A percentile compares a stretch with the other conserved stretches of the same genome.
phyloP scores from a whole-genome alignment of 2,329 filamentous ascomycete species.

The Ciborinia camelliae region DNA sequence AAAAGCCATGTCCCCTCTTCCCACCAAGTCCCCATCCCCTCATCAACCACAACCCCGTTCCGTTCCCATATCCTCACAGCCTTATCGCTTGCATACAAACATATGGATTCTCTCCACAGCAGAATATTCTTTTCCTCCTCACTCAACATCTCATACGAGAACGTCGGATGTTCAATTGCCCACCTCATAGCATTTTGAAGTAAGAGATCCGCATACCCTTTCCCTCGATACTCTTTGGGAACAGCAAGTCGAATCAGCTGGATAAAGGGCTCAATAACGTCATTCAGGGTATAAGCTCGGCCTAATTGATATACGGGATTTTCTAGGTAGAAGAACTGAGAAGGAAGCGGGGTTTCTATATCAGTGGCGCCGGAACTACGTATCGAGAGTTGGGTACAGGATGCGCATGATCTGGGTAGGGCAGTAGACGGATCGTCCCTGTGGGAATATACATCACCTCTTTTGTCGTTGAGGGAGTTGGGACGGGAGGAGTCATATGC shows the following conservation, averaged over 20 bases:
- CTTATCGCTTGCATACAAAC: constrained; percentile 73
- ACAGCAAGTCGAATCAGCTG: constrained; percentile 80
- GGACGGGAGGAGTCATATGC: too few species aligned
- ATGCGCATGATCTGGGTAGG: neutral
- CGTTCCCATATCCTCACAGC: constrained; percentile 64
- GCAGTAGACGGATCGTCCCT: constrained; percentile 1
- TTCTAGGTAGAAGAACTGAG: constrained; percentile 19
- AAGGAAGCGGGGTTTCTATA: neutral
- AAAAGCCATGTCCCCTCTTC: constrained; percentile 85
- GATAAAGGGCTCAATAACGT: constrained; percentile 70
- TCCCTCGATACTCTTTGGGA: constrained; percentile 59
- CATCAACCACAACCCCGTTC: constrained; percentile 72
- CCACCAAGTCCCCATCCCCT: constrained; percentile 70
- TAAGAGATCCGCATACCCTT: constrained; percentile 61
- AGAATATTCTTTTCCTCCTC: constrained; percentile 38
- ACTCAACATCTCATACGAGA: constrained; percentile 43
- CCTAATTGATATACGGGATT: constrained; percentile 42
- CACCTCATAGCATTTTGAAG: constrained; percentile 67
- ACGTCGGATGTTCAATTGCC: constrained; percentile 59
- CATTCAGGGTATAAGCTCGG: too few species aligned
- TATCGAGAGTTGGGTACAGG: neutral
- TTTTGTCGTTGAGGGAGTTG: too few species aligned
- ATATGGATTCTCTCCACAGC: constrained; percentile 72
- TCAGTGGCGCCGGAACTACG: neutral
- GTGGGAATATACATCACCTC: constrained; percentile 10